Evolutionary conservation across 164 flowering plant species (phyloP).

Genomic region (Macadamia integrifolia): DNA sequence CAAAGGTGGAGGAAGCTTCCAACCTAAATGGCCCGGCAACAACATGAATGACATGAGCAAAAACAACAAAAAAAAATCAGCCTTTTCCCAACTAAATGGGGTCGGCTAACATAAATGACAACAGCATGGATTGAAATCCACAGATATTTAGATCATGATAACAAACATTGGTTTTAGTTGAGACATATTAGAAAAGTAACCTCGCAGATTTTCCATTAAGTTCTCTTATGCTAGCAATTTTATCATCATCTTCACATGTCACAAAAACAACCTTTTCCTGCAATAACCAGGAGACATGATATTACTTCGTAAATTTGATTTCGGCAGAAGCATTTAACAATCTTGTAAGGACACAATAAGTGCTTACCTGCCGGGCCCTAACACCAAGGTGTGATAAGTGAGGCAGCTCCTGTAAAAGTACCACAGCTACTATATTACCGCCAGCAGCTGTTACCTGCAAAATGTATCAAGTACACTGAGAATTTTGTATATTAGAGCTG

Average conservation of each 20-base stretch:
- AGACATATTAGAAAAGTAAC: constrained; percentile 22
- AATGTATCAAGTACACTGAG: neutral
- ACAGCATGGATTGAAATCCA: neutral
- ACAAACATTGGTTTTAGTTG: neutral
- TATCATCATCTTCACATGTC: constrained; percentile 94
- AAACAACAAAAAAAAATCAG: no score
- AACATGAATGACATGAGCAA: no score
- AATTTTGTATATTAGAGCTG: neutral
- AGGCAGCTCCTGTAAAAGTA: constrained; percentile 93
- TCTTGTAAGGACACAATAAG: constrained; percentile 1
- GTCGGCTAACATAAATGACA: neutral
- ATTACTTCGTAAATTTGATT: neutral
- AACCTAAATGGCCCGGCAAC: constrained; percentile 33
- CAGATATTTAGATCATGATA: neutral
- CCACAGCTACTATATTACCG: constrained; percentile 64
- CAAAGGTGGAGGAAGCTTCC: constrained; percentile 71
- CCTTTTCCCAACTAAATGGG: neutral
- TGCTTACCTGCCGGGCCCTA: constrained; percentile 86
- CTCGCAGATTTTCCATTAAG: constrained; percentile 68
- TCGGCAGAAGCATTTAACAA: neutral
- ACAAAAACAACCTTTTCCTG: constrained; percentile 97
- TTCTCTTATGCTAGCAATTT: constrained; percentile 37
- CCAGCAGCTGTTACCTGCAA: constrained; percentile 88
- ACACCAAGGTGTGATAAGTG: constrained; percentile 99
- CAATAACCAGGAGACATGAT: constrained; percentile 10